Evolutionary conservation across 768 basidiomycete genomes (phyloP), one percentile per base, ranked within the genome.

Genomic region (Hericium alpestre): DNA sequence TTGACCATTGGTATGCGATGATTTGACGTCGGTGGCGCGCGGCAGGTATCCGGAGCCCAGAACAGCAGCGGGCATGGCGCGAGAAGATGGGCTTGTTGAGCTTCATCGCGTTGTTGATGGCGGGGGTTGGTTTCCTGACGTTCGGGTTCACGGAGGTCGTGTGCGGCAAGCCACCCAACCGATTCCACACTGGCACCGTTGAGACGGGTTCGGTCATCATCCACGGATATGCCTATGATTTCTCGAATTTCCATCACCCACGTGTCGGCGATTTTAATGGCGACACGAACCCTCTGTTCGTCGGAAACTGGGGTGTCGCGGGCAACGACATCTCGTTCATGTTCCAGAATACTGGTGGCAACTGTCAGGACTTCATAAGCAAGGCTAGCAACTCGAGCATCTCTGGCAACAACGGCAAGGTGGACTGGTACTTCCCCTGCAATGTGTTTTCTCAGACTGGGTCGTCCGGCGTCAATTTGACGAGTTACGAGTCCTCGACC

Each of bases 371-470:
- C 8, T 65, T 92, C 66, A 86, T 99, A 65, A 86, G 81, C 3
- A 81, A 83, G 61, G 80, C 89, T 6, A 62, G 75, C 27, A 83
- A 79, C 48, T 87, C 88, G 7, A 79, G 78, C 56, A 95, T 97
- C 64, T 75, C 81, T 3, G 80, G 81, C 38, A 78, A 67, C 7
- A 82, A 82, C 37, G 71, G 74, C 52, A 66, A 74, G 50, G 70
- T 93, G 64, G 88, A 90, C 60, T 98, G 94, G 94, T 97, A 97
- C 69, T 96, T 98, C 72, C 96, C 96, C 1, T 99, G 96, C 77
- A 98, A 99, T 66, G 72, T 95, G 48, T 87, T 77, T 73, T 79
- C 82, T 63, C 93, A 94, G 71, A 76, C 76, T 61, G 83, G 85
- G 5, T 81, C 68, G 11, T 72, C 73, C 3, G 73, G 76, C 1